These are phyloP conservation scores for Sclerotinia glacialis DNA, from an alignment of 2,329 filamentous ascomycete species.

Conservation along the genomic window DNA sequence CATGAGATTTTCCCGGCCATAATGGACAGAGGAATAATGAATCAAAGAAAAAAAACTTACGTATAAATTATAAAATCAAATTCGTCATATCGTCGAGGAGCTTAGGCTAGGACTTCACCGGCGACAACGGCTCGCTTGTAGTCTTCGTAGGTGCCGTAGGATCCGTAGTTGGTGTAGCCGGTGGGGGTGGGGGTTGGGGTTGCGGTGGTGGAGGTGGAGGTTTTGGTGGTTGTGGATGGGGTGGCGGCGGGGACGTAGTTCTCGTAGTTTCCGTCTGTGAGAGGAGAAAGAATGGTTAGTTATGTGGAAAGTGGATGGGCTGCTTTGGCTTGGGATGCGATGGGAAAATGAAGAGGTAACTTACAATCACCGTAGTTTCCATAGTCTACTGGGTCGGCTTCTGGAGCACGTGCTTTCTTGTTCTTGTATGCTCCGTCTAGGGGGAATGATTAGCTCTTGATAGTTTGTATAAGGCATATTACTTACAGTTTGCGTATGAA, in stretches of 20 bases:
- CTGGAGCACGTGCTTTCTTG: slow-evolving; percentile 19
- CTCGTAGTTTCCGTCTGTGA: slow-evolving; percentile 12
- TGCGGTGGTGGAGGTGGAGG: not conserved
- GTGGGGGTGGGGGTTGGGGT: not conserved
- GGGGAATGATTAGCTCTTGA: not conserved
- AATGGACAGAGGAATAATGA: too few species aligned
- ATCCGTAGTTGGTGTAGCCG: slow-evolving; percentile 22
- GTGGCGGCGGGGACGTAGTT: not conserved
- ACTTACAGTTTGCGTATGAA: slow-evolving; percentile 22
- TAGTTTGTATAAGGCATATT: not conserved
- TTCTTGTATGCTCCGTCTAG: slow-evolving; percentile 20
- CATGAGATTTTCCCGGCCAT: too few species aligned
- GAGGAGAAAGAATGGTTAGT: not conserved
- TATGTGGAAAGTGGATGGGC: not conserved
- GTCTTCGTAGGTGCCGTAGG: slow-evolving; percentile 14
- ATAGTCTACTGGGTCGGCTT: slow-evolving; percentile 14
- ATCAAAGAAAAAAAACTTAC: not conserved
- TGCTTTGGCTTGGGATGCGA: too few species aligned
- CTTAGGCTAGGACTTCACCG: not conserved
- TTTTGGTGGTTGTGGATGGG: slow-evolving; percentile 17
- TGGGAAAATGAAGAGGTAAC: not conserved
- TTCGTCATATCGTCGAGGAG: not conserved
- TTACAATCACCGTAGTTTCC: slow-evolving; percentile 14
- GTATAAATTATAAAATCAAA: slow-evolving; percentile 16
- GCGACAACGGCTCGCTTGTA: slow-evolving; percentile 13